Percentiles rank a stretch among this genome's conserved stretches.
phyloP scores from a whole-genome alignment of 768 basidiomycete genomes.

The Amanita subjunquillea region DNA sequence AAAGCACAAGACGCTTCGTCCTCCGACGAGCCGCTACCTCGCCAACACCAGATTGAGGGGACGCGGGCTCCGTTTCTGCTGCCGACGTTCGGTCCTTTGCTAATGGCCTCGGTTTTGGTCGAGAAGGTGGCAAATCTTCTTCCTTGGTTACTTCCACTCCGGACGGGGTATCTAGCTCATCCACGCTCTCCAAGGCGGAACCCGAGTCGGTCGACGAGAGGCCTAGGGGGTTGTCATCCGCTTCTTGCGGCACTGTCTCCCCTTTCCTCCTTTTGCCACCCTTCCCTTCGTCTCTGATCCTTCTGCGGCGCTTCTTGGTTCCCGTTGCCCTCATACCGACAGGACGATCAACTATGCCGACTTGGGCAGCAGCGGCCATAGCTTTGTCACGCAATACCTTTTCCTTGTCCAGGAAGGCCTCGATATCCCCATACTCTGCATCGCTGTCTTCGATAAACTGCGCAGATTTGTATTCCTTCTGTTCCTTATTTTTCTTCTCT shows the following conservation, averaged over 20 bases:
- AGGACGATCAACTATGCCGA: slow-evolving; percentile 27
- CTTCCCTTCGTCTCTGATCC: slow-evolving; percentile 20
- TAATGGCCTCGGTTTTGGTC: slow-evolving; percentile 29
- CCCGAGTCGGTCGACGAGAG: slow-evolving; percentile 13
- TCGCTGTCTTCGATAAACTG: slow-evolving; percentile 92
- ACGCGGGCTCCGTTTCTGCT: not conserved
- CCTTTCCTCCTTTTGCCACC: slow-evolving; percentile 24
- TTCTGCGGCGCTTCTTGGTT: slow-evolving; percentile 37
- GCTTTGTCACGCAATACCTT: slow-evolving; percentile 46
- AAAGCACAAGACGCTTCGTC: slow-evolving; percentile 9
- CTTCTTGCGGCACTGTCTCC: slow-evolving; percentile 12
- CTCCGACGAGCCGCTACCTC: slow-evolving; percentile 4
- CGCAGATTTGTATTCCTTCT: slow-evolving; percentile 67
- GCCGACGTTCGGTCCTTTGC: slow-evolving; percentile 4
- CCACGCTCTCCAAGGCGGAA: slow-evolving; percentile 16
- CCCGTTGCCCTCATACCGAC: slow-evolving; percentile 42
- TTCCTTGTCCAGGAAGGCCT: slow-evolving; percentile 75
- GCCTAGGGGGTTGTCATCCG: slow-evolving; percentile 9
- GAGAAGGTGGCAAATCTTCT: slow-evolving; percentile 15
- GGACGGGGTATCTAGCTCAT: slow-evolving; percentile 4
- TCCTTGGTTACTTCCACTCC: slow-evolving; percentile 2
- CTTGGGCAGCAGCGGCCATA: slow-evolving; percentile 33
- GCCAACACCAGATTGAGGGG: not conserved
- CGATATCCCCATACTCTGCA: slow-evolving; percentile 70
- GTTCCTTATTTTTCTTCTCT: slow-evolving; percentile 56